Evolutionary conservation across 352 stramenopile genomes (phyloP).

Genomic region (Pythium brachiatum): DNA sequence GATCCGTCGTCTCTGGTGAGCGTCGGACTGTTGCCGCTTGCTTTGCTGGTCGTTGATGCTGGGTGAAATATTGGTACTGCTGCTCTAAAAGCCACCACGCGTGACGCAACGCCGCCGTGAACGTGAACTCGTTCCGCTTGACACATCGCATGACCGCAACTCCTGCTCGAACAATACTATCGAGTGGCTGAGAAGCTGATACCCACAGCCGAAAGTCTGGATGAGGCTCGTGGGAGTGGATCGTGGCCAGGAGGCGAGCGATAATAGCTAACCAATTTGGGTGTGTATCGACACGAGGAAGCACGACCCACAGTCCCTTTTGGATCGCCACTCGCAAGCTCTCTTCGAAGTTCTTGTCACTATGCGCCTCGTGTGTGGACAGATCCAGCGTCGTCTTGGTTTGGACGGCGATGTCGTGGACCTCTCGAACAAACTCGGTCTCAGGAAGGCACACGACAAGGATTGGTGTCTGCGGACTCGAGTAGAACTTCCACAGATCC

Average conservation of each 20-base stretch:
- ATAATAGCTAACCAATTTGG: slow-evolving; percentile 27
- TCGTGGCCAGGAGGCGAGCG: slow-evolving; percentile 28
- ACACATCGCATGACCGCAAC: not conserved
- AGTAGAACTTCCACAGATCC: slow-evolving; percentile 40
- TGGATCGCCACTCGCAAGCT: slow-evolving; percentile 36
- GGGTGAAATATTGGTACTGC: slow-evolving; percentile 21
- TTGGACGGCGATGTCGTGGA: slow-evolving; percentile 28
- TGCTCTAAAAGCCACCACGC: slow-evolving; percentile 6
- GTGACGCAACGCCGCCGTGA: not conserved
- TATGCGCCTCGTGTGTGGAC: slow-evolving; percentile 7
- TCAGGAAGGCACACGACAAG: slow-evolving; percentile 30
- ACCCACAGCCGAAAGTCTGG: slow-evolving; percentile 68
- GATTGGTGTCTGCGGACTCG: slow-evolving; percentile 29
- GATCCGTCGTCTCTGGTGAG: not conserved
- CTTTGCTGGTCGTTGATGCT: slow-evolving; percentile 8
- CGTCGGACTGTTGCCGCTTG: not conserved
- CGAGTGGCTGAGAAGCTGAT: slow-evolving; percentile 19
- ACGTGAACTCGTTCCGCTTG: not conserved
- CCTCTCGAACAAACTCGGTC: slow-evolving; percentile 36
- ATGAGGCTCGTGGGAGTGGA: slow-evolving; percentile 33
- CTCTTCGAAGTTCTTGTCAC: slow-evolving; percentile 32
- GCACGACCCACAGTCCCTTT: slow-evolving; percentile 55
- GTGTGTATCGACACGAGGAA: slow-evolving; percentile 36
- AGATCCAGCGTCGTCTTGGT: slow-evolving; percentile 38
- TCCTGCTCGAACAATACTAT: not conserved